Base-by-base conservation (phyloP, 331 rosid species). In the Pyracantha coccinea region DNA sequence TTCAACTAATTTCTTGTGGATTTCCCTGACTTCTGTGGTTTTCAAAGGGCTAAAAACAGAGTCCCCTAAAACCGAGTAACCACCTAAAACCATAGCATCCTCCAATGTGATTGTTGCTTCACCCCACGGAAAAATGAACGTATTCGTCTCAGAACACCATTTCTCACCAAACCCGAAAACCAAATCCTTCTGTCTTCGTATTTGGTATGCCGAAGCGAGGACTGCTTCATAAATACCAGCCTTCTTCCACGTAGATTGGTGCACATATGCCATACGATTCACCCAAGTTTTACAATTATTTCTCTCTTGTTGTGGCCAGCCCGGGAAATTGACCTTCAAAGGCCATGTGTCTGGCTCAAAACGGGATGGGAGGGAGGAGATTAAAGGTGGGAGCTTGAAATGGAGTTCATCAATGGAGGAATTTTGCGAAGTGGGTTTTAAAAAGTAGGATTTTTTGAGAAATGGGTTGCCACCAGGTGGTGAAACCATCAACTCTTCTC, bases 41-140 rank as follows among this genome's bases (percentile, higher is more conserved):
- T 77, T 55, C 38, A 80, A 74, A 6, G 68, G 53, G 2, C 23
- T 62, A 2, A 50, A 54, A 65, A 86, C 76, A 3, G 74, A 61
- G 10, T 21, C 65, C 6, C 89, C 93, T 4, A 62, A 2, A 45
- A 78, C 28, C 0, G 89, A 81, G 16, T 38, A 89, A 4, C 86
- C 88, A 3, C 86, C 82, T 23, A 61, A 72, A 66, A 79, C 58
- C 76, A 75, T 83, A 2, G 76, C 13, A 58, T 88, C 93, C 53
- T 88, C 89, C 23, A 88, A 55, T 0, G 90, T 83, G 7, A 85
- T 62, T 0, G 87, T 85, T n/a, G 86, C 87, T 85, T 87, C 87
- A 19, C 86, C 89, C 91, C 89, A 85, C 2, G 87, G 82, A 21
- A 82, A 83, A 6, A 83, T 59, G 27, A 87, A 81, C 1, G 80